Conservation (phyloP, 371 early-diverging fungal genomes). For the Haplosporangium sp. region DNA sequence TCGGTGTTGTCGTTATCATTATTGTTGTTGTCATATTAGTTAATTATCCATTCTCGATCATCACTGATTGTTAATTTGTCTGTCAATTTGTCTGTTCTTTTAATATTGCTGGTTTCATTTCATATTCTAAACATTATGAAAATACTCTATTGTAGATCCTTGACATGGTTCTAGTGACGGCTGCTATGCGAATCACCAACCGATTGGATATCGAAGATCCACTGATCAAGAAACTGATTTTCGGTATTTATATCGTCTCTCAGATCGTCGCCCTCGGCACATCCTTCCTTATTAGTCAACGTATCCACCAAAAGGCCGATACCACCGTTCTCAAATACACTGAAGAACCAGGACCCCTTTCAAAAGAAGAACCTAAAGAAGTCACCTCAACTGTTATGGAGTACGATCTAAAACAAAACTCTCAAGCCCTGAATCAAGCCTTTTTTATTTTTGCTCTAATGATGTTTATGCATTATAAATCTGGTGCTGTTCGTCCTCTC, state of each 20-base stretch:
- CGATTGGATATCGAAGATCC: neutral
- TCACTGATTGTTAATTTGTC: too few relatives aligned
- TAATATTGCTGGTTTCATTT: neutral
- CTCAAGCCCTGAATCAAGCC: constrained; percentile 1
- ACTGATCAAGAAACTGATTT: neutral
- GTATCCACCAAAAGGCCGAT: constrained; percentile 6
- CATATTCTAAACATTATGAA: too few relatives aligned
- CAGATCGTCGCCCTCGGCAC: neutral
- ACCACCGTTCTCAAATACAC: neutral
- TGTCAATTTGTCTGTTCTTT: neutral
- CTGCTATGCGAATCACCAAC: constrained; percentile 5
- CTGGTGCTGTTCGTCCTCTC: constrained; percentile 5
- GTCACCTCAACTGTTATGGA: neutral
- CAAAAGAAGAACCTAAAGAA: constrained; percentile 1
- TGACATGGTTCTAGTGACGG: constrained; percentile 1
- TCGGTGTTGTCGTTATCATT: too few relatives aligned
- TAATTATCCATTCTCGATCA: too few relatives aligned
- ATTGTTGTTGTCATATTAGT: too few relatives aligned
- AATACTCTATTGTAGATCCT: neutral
- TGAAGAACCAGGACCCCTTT: constrained; percentile 1
- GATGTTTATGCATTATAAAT: constrained; percentile 2
- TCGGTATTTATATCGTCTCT: neutral
- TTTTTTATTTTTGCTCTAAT: constrained; percentile 1
- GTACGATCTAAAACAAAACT: constrained; percentile 6
- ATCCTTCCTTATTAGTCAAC: neutral